These are phyloP conservation scores for Candida silvatica DNA, from an alignment of 805 yeast species.

Conservation along the genomic window DNA sequence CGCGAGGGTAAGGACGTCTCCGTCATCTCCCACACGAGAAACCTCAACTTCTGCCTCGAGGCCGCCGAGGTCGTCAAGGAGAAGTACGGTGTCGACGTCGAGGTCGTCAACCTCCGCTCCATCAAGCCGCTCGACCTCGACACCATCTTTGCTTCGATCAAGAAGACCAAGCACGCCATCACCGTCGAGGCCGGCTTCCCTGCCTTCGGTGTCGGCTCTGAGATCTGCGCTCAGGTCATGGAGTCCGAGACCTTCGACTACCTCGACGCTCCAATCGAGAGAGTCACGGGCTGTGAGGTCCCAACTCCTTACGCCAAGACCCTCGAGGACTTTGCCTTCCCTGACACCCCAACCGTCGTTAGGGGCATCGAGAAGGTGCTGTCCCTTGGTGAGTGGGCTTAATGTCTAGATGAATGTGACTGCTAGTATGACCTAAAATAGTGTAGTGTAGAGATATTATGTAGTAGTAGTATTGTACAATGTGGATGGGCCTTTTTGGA, in stretches of 20 bases:
- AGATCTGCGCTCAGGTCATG: constrained; percentile 95
- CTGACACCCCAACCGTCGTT: constrained; percentile 83
- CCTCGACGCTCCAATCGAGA: constrained; percentile 96
- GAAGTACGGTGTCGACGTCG: constrained; percentile 83
- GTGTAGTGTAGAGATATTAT: too few species aligned
- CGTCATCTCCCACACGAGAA: constrained; percentile 86
- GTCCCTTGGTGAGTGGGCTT: constrained; percentile 39
- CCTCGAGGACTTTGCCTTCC: constrained; percentile 98
- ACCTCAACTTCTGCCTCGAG: constrained; percentile 74
- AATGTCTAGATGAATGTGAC: constrained; percentile 1
- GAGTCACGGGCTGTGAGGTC: constrained; percentile 99
- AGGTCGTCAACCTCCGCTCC: constrained; percentile 91
- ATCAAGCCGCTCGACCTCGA: constrained; percentile 94
- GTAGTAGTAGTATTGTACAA: too few species aligned
- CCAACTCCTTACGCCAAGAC: constrained; percentile 98
- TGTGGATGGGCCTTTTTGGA: too few species aligned
- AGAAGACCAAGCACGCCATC: constrained; percentile 94
- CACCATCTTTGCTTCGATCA: constrained; percentile 76
- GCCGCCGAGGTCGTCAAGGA: constrained; percentile 85
- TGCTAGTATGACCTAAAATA: too few species aligned
- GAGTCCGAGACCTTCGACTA: constrained; percentile 97
- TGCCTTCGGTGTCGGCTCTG: constrained; percentile 97
- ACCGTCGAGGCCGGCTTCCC: constrained; percentile 98
- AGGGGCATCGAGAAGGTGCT: constrained; percentile 80
- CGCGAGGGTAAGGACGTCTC: constrained; percentile 87